Evolutionary conservation across 1,284 basidiomycete genomes (phyloP).

Genomic region (Taiwanofungus camphoratus): DNA sequence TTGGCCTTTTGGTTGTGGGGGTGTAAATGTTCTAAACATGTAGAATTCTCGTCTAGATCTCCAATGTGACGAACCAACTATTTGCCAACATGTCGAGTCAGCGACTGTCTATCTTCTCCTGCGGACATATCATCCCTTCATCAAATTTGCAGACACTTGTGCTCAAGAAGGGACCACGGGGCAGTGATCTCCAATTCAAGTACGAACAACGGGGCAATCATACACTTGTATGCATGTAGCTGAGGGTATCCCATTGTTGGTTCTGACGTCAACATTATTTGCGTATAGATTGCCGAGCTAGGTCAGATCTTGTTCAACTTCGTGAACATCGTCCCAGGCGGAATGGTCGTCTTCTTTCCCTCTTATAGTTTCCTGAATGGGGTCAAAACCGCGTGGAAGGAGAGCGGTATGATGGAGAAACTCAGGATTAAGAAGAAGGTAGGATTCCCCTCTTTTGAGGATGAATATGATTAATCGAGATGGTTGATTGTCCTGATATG

Average conservation of each 20-base stretch:
- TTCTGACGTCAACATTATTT: not conserved
- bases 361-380: conserved; percentile 83
- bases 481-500: not conserved
- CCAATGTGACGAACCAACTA: conserved; percentile 83
- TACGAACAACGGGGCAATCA: conserved; percentile 72
- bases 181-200: conserved; percentile 78
- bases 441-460: conserved; percentile 12
- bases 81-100: conserved; percentile 65
- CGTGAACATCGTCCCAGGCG: conserved; percentile 73
- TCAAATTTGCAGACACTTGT: conserved; percentile 78
- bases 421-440: conserved; percentile 73
- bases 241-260: no score
- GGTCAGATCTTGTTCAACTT: conserved; percentile 83
- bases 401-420: conserved; percentile 55
- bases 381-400: conserved; percentile 65
- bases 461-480: conserved; percentile 1
- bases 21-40: not conserved
- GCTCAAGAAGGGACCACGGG: conserved; percentile 73
- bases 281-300: conserved; percentile 69
- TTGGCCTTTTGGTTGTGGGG: not conserved
- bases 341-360: conserved; percentile 92
- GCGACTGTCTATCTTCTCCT: conserved; percentile 77
- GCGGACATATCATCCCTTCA: conserved; percentile 88
- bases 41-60: conserved; percentile 51
- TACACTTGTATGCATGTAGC: conserved; percentile 57